phyloP scores from a whole-genome alignment of 1,284 basidiomycete species.

The Cryptococcus floricola region DNA sequence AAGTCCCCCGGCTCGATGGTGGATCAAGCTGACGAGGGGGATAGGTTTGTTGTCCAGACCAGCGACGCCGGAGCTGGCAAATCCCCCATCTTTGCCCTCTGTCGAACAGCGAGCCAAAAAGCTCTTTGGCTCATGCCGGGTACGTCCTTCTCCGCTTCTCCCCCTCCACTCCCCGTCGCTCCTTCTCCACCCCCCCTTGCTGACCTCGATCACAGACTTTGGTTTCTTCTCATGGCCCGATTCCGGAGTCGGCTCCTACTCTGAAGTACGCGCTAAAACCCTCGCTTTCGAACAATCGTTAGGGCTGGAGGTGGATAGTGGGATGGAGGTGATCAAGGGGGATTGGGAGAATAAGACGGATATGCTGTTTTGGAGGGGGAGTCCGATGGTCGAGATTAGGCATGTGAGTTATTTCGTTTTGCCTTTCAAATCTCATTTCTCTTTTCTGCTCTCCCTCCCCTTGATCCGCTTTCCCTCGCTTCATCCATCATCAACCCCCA shows the following conservation, averaged over 20 bases:
- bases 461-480: too few species aligned
- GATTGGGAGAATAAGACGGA: conserved; percentile 38
- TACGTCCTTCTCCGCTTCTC: conserved; percentile 5
- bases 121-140: conserved; percentile 43
- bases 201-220: conserved; percentile 26
- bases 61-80: conserved; percentile 32
- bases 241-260: conserved; percentile 36
- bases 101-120: conserved; percentile 25
- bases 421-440: too few species aligned
- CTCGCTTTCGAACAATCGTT: conserved; percentile 24
- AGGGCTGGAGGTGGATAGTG: conserved; percentile 8
- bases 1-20: neutral
- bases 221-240: conserved; percentile 46
- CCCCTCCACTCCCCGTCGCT: too few species aligned
- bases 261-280: conserved; percentile 34
- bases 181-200: neutral
- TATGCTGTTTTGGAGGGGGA: conserved; percentile 43
- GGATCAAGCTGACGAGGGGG: neutral
- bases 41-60: conserved; percentile 38
- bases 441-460: too few species aligned
- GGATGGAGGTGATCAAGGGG: conserved; percentile 1
- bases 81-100: conserved; percentile 25
- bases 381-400: conserved; percentile 38
- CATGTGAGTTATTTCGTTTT: conserved; percentile 15
- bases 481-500: too few species aligned